Conservation (phyloP, 169 alveolate species). For the Plasmodium relictum region DNA sequence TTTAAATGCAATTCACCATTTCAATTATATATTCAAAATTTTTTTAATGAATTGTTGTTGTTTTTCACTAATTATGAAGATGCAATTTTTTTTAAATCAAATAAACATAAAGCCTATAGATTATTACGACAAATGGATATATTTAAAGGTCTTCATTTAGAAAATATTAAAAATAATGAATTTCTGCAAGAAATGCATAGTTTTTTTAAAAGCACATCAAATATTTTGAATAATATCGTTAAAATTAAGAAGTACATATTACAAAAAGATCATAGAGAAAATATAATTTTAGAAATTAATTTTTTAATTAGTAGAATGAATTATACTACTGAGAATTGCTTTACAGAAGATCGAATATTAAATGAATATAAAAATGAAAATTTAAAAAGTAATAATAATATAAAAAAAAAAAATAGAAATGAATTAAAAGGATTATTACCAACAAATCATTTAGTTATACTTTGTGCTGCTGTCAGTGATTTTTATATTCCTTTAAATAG, state of each 20-base stretch:
- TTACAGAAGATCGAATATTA: not conserved
- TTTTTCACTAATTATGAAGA: too few species aligned
- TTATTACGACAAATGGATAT: not conserved
- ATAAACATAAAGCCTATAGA: not conserved
- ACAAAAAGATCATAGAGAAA: not conserved
- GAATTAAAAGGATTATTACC: not conserved
- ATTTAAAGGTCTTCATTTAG: not conserved
- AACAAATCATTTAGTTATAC: slow-evolving; percentile 66
- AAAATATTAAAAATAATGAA: not conserved
- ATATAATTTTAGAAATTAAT: not conserved
- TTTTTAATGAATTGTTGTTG: too few species aligned
- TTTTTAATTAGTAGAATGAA: not conserved
- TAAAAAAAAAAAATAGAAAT: not conserved
- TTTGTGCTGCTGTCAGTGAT: slow-evolving; percentile 93
- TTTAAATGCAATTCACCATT: too few species aligned
- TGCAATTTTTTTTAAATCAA: too few species aligned
- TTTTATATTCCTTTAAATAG: slow-evolving; percentile 85
- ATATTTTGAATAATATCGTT: not conserved
- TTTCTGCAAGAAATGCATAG: not conserved
- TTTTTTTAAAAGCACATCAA: not conserved
- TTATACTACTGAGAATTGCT: not conserved
- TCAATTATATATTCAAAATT: too few species aligned
- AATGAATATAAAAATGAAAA: not conserved
- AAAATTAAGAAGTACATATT: not conserved
- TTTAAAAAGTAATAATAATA: not conserved